A percentile compares a stretch with the other conserved stretches of the same genome.
phyloP scores from a whole-genome alignment of 139 green algal species.

The Auxenochlorella pyrenoidosa region DNA sequence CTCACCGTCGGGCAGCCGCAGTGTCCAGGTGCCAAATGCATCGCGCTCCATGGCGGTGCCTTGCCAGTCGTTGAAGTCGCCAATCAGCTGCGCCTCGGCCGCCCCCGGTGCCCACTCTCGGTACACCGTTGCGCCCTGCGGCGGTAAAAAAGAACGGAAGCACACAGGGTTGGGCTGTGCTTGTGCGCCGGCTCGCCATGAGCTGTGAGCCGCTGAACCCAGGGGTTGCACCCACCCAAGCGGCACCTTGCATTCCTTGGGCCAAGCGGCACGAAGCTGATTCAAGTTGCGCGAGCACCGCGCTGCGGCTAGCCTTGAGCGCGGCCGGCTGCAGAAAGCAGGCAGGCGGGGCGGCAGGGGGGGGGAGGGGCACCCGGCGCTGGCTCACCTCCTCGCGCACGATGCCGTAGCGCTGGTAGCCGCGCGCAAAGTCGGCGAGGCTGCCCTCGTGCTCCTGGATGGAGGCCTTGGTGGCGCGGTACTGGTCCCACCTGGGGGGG shows the following conservation, averaged over 20 bases:
- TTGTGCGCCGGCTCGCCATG: no score
- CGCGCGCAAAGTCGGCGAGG: slow-evolving; percentile 63
- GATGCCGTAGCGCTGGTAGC: slow-evolving; percentile 87
- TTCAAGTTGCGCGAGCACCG: no score
- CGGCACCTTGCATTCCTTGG: no score
- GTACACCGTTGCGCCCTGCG: slow-evolving; percentile 68
- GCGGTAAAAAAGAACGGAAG: no score
- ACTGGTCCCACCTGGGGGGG: slow-evolving; percentile 61
- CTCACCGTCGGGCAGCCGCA: slow-evolving; percentile 75
- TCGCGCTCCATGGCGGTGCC: slow-evolving; percentile 75
- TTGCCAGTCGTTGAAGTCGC: slow-evolving; percentile 95
- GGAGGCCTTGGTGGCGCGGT: slow-evolving; percentile 54
- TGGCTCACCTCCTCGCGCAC: slow-evolving; percentile 29
- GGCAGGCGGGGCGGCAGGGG: neutral
- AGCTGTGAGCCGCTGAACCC: no score
- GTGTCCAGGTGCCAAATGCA: slow-evolving; percentile 85
- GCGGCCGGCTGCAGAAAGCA: no score
- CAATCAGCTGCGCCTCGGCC: slow-evolving; percentile 68
- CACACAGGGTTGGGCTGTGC: no score
- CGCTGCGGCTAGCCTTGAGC: no score
- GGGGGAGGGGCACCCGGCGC: neutral
- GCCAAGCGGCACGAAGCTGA: no score
- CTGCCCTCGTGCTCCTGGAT: slow-evolving; percentile 76
- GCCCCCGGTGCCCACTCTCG: slow-evolving; percentile 93
- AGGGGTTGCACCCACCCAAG: no score